A percentile compares a stretch with the other conserved stretches of the same genome.
These are phyloP conservation scores for Urtica urens DNA, from an alignment of 306 rosid genomes.

Conservation along the genomic window DNA sequence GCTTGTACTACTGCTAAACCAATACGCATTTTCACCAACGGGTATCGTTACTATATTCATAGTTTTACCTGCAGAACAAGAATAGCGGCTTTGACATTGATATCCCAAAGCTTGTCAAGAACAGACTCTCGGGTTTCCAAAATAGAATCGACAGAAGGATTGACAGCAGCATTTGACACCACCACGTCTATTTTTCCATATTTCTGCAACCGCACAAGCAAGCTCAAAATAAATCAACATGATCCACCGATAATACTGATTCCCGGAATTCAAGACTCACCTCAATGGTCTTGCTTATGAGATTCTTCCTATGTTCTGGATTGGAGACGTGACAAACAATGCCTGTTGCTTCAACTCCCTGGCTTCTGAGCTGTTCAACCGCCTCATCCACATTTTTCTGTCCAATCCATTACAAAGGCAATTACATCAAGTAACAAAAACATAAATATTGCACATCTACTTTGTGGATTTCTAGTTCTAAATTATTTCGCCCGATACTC, in stretches of 20 bases:
- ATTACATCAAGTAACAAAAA: neutral
- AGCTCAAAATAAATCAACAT: constrained; percentile 4
- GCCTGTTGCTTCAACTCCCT: constrained; percentile 63
- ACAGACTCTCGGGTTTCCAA: constrained; percentile 52
- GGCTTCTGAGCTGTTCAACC: constrained; percentile 47
- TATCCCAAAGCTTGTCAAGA: constrained; percentile 94
- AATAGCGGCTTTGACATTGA: constrained; percentile 88
- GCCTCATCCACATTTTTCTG: constrained; percentile 95
- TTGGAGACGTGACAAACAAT: constrained; percentile 81
- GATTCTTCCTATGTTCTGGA: constrained; percentile 65
- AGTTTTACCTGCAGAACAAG: constrained; percentile 75
- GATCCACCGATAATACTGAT: neutral
- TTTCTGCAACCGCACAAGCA: constrained; percentile 43
- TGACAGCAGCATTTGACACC: constrained; percentile 91
- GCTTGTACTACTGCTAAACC: no score
- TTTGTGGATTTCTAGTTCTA: no score
- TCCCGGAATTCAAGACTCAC: constrained; percentile 18
- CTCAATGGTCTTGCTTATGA: constrained; percentile 61
- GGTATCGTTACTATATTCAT: no score
- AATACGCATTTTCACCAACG: no score
- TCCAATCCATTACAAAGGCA: constrained; percentile 3
- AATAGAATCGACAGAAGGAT: constrained; percentile 64
- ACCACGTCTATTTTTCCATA: constrained; percentile 81
- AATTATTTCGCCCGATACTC: no score
- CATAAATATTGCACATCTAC: no score